Percentiles rank a stretch among this genome's conserved stretches.
Evolutionary conservation across 1,284 basidiomycete genomes (phyloP).

Genomic region (Vanrija sp.): DNA sequence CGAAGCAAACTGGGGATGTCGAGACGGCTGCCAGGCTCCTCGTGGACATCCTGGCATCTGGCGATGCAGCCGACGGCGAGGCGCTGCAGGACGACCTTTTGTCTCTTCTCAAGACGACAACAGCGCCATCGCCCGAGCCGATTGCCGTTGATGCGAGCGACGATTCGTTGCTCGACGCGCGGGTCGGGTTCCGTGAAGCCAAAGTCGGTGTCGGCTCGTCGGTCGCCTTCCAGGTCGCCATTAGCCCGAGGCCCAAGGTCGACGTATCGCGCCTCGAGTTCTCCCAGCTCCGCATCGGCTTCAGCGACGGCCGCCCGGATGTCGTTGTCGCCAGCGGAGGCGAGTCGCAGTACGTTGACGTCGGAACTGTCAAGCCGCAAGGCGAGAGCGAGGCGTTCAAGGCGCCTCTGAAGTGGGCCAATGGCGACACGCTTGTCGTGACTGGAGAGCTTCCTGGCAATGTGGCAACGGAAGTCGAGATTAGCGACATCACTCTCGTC

Average conservation of each 20-base stretch:
- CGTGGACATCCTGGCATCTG: constrained; percentile 73
- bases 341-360: constrained; percentile 1
- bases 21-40: constrained; percentile 67
- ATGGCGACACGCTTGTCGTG: constrained; percentile 15
- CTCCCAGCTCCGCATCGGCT: constrained; percentile 26
- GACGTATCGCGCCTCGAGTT: constrained; percentile 40
- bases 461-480: constrained; percentile 20
- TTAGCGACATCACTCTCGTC: constrained; percentile 23
- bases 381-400: not conserved
- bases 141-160: constrained; percentile 63
- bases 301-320: constrained; percentile 40
- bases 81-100: constrained; percentile 60
- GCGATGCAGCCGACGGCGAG: constrained; percentile 49
- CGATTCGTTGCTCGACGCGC: constrained; percentile 60
- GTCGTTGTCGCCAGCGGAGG: constrained; percentile 14
- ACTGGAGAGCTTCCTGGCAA: constrained; percentile 21
- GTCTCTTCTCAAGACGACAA: constrained; percentile 66
- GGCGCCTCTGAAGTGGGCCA: constrained; percentile 23
- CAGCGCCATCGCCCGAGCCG: constrained; percentile 57
- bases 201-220: constrained; percentile 60
- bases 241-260: constrained; percentile 44
- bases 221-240: constrained; percentile 64
- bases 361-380: not conserved
- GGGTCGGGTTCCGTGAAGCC: constrained; percentile 64
- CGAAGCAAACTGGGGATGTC: constrained; percentile 67